A percentile compares a stretch with the other conserved stretches of the same genome.
Conservation (phyloP, 345 rosid genomes). For the Dimocarpus longan region DNA sequence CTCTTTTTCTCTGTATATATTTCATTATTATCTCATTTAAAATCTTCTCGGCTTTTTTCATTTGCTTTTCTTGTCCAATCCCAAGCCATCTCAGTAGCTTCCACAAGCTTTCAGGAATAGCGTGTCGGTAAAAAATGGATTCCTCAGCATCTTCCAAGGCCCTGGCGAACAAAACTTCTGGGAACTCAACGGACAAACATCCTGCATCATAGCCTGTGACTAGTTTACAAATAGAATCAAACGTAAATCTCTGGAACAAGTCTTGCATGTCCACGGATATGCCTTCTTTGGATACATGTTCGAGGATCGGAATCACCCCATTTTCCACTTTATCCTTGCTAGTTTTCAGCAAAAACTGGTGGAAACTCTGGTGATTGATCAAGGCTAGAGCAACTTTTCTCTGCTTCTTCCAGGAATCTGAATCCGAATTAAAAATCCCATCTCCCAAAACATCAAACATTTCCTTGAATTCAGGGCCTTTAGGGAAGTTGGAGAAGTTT, state of each 20-base stretch:
- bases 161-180: too few relatives aligned
- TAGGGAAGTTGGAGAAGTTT: conserved; percentile 58
- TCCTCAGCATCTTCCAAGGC: too few relatives aligned
- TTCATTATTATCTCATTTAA: conserved; percentile 23
- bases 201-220: too few relatives aligned
- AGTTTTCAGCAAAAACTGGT: conserved; percentile 31
- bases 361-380: conserved; percentile 28
- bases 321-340: conserved; percentile 27
- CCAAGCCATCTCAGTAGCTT: too few relatives aligned
- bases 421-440: conserved; percentile 43
- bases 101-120: too few relatives aligned
- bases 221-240: too few relatives aligned
- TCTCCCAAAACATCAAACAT: conserved; percentile 51
- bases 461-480: conserved; percentile 54
- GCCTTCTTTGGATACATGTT: background rate
- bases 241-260: too few relatives aligned
- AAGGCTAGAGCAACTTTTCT: conserved; percentile 34
- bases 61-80: conserved; percentile 33
- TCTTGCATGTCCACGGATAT: too few relatives aligned
- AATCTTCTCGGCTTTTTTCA: conserved; percentile 29
- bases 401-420: conserved; percentile 34
- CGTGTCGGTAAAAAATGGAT: too few relatives aligned
- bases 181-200: too few relatives aligned
- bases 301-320: conserved; percentile 41
- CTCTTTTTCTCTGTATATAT: conserved; percentile 37